Percentiles rank a stretch among this genome's conserved stretches.
These are phyloP conservation scores for Globisporangium camurandrum DNA, from an alignment of 352 stramenopile genomes.

Conservation along the genomic window DNA sequence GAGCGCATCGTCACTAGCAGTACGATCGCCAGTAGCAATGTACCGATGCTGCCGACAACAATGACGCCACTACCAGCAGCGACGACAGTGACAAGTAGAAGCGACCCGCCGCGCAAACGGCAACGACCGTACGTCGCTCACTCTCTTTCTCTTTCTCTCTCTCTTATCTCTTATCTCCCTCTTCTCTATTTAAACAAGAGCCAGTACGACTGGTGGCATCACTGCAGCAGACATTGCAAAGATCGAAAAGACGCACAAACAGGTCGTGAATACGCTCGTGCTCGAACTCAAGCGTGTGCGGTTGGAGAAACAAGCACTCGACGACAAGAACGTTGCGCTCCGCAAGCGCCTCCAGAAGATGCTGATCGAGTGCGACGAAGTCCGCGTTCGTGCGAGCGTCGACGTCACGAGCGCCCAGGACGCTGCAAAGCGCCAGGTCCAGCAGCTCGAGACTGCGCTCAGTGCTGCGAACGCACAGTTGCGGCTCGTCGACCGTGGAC, in stretches of 20 bases:
- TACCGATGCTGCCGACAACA: background rate
- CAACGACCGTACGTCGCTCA: constrained; percentile 30
- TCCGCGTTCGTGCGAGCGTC: constrained; percentile 40
- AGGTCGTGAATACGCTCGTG: constrained; percentile 38
- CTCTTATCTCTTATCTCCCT: background rate
- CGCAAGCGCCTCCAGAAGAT: constrained; percentile 69
- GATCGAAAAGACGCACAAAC: constrained; percentile 28
- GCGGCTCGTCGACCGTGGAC: constrained; percentile 48
- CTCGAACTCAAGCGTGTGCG: constrained; percentile 54
- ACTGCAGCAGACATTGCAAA: constrained; percentile 8
- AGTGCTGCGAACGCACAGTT: constrained; percentile 36
- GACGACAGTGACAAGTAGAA: no score
- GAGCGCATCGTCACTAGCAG: no score
- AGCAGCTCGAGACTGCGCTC: constrained; percentile 39
- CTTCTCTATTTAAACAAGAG: background rate
- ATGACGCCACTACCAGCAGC: no score
- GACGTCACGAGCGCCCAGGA: constrained; percentile 46
- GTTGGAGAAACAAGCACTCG: constrained; percentile 34
- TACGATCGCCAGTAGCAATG: background rate
- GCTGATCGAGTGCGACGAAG: constrained; percentile 71
- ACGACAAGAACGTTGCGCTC: constrained; percentile 59
- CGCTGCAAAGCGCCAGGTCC: constrained; percentile 32
- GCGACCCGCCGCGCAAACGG: constrained; percentile 33
- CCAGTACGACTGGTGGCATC: constrained; percentile 12
- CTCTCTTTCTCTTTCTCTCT: background rate